Conservation (phyloP, 139 green algal genomes). For the Deuterostichococcus epilithicus region DNA sequence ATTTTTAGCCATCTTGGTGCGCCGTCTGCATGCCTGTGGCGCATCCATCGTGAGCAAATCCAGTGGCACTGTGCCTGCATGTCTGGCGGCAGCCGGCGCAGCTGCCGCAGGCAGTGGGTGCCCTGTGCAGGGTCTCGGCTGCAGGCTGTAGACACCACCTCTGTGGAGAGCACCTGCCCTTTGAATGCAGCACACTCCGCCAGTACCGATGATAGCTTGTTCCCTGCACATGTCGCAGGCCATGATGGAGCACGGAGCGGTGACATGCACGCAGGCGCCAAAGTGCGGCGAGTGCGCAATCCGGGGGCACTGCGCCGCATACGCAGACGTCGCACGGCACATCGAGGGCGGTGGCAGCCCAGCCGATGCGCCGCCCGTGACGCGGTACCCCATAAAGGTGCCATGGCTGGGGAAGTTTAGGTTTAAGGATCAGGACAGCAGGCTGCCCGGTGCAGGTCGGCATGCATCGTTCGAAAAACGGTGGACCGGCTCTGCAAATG, state of each 20-base stretch:
- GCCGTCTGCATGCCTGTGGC: too few species aligned
- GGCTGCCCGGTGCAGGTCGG: too few species aligned
- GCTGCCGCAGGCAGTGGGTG: neutral
- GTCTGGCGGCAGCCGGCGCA: too few species aligned
- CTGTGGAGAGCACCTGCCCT: neutral
- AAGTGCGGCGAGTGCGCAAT: conserved; percentile 73
- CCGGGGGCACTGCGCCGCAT: conserved; percentile 5
- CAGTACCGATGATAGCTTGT: too few species aligned
- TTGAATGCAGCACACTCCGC: neutral
- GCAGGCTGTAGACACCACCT: neutral
- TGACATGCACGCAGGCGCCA: conserved; percentile 70
- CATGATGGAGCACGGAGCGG: conserved; percentile 95
- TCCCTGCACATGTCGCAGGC: conserved; percentile 46
- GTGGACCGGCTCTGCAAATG: neutral
- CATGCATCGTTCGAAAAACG: neutral
- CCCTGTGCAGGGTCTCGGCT: neutral
- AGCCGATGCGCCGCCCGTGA: conserved; percentile 21
- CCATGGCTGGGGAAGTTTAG: neutral
- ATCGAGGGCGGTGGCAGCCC: conserved; percentile 2
- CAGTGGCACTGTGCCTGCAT: too few species aligned
- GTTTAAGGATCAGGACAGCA: neutral
- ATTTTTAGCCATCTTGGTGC: too few species aligned
- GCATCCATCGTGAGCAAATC: too few species aligned
- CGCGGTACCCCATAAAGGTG: conserved; percentile 51
- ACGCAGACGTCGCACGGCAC: conserved; percentile 4